Evolutionary conservation across 2,329 filamentous ascomycete genomes (phyloP), one percentile per base, ranked within the genome.

Genomic region (Fusarium musae): DNA sequence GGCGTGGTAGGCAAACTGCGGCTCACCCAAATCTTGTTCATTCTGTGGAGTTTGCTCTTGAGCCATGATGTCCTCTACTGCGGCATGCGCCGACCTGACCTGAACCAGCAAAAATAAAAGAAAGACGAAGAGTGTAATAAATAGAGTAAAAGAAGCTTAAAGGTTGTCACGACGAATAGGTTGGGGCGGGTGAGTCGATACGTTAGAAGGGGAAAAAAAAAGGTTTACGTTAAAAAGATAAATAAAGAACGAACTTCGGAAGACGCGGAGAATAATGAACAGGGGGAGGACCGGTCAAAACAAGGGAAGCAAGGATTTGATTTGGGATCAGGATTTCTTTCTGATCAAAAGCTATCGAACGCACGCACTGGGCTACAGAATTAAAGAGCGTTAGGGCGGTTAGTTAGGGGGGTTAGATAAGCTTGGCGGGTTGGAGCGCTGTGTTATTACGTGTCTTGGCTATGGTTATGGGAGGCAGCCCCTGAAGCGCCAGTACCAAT

Each of bases 1-100:
- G 11, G 75, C 72, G 47, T 79, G 78, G 23, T 63, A 65, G 23
- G 71, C 75, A 63, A 79, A 79, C 74, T 79, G 78, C n/a, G 78
- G 78, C 69, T 72, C 42, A 26, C 78, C 78, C 69, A 77, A 42
- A 42, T 77, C 76, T 37, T 60, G 54, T 46, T 78, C 60, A 23
- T 70, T 21, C 39, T 69, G 32, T 65, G 39, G 46, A 49, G 66
- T 69, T 65, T 53, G 28, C 5, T 15, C 10, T 40, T 47, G 32
- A 65, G 59, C 52, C 66, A 69, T 69, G 26, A 50, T 65, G 50
- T 36, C 47, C n/a, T 21, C 47, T 30, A 26, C 11, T 30, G 49
- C 37, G 28, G 65, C 65, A 69, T 53, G 30, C 42, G 64, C 57
- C 40, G 17, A 16, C 36, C 43, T 47, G 26, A 36, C 15, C 34